Evolutionary conservation across 2,329 filamentous ascomycete genomes (phyloP).

Genomic region (Colletotrichum tanaceti): DNA sequence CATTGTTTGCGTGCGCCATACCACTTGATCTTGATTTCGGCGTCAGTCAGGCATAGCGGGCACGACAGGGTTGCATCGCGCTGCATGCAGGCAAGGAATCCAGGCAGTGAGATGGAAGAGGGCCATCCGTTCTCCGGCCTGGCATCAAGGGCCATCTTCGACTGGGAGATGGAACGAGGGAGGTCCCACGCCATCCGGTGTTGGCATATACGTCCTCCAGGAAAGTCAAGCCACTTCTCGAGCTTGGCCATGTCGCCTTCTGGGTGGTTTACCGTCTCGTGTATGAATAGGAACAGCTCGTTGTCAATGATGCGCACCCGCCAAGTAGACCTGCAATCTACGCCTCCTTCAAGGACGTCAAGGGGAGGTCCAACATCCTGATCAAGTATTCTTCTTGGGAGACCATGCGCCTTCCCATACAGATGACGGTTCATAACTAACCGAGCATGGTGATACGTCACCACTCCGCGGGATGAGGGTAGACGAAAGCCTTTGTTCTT

Average conservation of each 20-base stretch:
- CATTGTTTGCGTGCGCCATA: too few species aligned
- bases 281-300: constrained; percentile 31
- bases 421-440: constrained; percentile 40
- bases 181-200: constrained; percentile 7
- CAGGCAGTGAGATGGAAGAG: background rate
- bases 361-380: background rate
- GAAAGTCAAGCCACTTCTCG: background rate
- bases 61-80: constrained; percentile 27
- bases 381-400: constrained; percentile 13
- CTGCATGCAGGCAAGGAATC: constrained; percentile 4
- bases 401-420: constrained; percentile 35
- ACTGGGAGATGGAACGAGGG: background rate
- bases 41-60: too few species aligned
- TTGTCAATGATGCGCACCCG: constrained; percentile 36
- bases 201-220: background rate
- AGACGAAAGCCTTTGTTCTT: accelerated
- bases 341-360: background rate
- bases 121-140: background rate
- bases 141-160: background rate
- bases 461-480: accelerated
- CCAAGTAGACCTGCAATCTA: constrained; percentile 2
- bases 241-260: constrained; percentile 5
- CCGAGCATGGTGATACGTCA: constrained; percentile 32
- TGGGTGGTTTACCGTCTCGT: background rate
- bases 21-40: too few species aligned